Base-by-base conservation (phyloP, 2,329 filamentous ascomycete species). In the Dothiorella sarmentorum region DNA sequence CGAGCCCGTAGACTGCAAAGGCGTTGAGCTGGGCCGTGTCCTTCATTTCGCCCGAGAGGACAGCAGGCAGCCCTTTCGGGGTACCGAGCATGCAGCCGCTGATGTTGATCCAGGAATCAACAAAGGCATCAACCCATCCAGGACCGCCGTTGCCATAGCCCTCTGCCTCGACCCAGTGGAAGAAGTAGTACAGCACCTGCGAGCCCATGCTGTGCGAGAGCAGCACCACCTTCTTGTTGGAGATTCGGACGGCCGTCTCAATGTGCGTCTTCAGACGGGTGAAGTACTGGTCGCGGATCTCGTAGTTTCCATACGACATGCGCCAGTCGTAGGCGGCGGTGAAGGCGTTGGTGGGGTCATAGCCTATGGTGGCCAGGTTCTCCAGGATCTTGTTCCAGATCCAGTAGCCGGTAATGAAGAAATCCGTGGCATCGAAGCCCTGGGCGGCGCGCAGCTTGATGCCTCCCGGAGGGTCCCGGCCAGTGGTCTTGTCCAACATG, bases 351-450 rank as follows among this genome's bases (percentile, higher is more conserved):
- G 81, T 85, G 83, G 94, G 93, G 69, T 99, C 94, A 71, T 99
- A 99, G 13, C 94, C 94, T 60, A 99, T 89, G 0, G 91, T 94
- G 0, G 94, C 94, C 53, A 99, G 79, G 68, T 99, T 99, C 75
- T 99, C 94, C 51, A 99, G 81, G 61, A 99, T 97, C 76, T 97
- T 97, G 76, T 90, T 97, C 92, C 92, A 97, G 61, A 99, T 97
- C 94, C 94, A 99, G 75, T 99, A 99, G 4, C 85, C 85, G 2
- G 84, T 86, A 63, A 87, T 86, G 74, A 95, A 94, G 77, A 99
- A 99, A 75, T 99, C 94, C 10, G 94, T 92, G 2, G 94, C 94
- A 73, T 99, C 94, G 67, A 99, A 99, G 2, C 94, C 94, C 71
- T 97, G 94, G 0, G 94, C 92, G 7, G 94, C 91, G 35, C 94